A percentile compares a stretch with the other conserved stretches of the same genome.
Conservation (phyloP, 2,329 filamentous ascomycete species). For the Juglanconis juglandina region DNA sequence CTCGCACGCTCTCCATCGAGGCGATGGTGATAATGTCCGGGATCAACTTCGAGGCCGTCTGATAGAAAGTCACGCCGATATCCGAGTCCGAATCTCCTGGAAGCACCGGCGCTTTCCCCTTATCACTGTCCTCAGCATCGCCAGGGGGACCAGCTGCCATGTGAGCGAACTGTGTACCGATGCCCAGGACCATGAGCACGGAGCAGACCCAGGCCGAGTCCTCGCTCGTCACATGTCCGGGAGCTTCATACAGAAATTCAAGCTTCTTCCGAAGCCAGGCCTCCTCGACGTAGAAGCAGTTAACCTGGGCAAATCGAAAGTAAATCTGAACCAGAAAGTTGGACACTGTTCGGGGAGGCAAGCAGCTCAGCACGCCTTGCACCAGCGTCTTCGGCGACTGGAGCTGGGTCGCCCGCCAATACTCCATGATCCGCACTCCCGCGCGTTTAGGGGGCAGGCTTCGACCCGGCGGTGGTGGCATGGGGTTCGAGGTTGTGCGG, state of each 20-base stretch:
- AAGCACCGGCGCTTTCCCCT: constrained; percentile 33
- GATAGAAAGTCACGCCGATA: constrained; percentile 54
- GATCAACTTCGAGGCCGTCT: constrained; percentile 50
- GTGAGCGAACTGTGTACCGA: constrained; percentile 50
- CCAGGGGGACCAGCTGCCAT: constrained; percentile 32
- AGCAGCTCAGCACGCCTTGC: constrained; percentile 35
- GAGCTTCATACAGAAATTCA: constrained; percentile 38
- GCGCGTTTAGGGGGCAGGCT: constrained; percentile 10
- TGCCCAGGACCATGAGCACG: constrained; percentile 45
- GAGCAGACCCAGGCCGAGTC: constrained; percentile 42
- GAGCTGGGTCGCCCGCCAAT: constrained; percentile 44
- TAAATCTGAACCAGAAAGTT: constrained; percentile 45
- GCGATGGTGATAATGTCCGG: constrained; percentile 55
- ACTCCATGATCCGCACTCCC: constrained; percentile 29
- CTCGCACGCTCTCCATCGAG: constrained; percentile 56
- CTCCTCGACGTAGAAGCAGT: constrained; percentile 46
- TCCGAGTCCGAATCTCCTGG: constrained; percentile 39
- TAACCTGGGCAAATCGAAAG: constrained; percentile 45
- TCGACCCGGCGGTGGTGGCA: neutral
- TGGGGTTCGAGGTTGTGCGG: constrained; percentile 23
- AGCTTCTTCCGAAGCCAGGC: constrained; percentile 40
- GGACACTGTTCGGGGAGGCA: constrained; percentile 45
- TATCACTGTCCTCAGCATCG: constrained; percentile 43
- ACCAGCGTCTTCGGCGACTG: constrained; percentile 37
- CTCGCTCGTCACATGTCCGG: constrained; percentile 33